Evolutionary conservation across 2,329 filamentous ascomycete species (phyloP), one percentile per base, ranked within the genome.

Genomic region (Verticillium dahliae): DNA sequence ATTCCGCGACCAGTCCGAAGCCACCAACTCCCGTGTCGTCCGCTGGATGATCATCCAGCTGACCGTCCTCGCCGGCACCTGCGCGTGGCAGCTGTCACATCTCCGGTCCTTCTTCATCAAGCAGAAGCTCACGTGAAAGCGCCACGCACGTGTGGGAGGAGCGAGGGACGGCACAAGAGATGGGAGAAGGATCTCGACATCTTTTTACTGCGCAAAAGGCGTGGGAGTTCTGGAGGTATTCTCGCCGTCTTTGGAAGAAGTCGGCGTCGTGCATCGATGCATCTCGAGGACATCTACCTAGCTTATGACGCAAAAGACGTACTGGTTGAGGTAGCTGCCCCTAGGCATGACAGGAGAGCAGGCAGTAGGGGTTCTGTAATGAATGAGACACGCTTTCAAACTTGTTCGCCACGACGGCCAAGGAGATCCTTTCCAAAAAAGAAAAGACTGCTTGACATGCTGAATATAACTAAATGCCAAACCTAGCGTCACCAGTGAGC

Each of bases 101-200:
- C 84, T 99, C 70, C 86, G 95, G 69, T 90, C 91, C 56, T 99
- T 99, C 85, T 99, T 99, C 81, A 99, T 99, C 82, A 99, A 99
- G 85, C 94, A 98, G 82, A 99, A 99, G 85, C 87, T 99, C 75
- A 98, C 95, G 63, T 99, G 86, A 77, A 69, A 22, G 18, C 39
- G 38, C 7, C 35, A 27, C 27, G 7, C 31, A 55, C 31, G 31
- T 56, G 18, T 6, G 4, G n/a, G 27, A 18, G 27, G 41, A 9
- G 15, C 41, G 39, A 41, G 39, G 14, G 14, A n/a, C 39, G 39
- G 18, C 18, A 41, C 14, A 6, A n/a, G 41, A 50, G 41, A 50
- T n/a, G 18, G 22, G 15, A 35, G 55, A 41, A 59, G 31, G 15
- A 45, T 27, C 39, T 15, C 15, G 38, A 31, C 18, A 18, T 61